Percentiles rank a stretch among this genome's conserved stretches.
Evolutionary conservation across 2,329 filamentous ascomycete species (phyloP).

Genomic region (Trichoderma koningii): DNA sequence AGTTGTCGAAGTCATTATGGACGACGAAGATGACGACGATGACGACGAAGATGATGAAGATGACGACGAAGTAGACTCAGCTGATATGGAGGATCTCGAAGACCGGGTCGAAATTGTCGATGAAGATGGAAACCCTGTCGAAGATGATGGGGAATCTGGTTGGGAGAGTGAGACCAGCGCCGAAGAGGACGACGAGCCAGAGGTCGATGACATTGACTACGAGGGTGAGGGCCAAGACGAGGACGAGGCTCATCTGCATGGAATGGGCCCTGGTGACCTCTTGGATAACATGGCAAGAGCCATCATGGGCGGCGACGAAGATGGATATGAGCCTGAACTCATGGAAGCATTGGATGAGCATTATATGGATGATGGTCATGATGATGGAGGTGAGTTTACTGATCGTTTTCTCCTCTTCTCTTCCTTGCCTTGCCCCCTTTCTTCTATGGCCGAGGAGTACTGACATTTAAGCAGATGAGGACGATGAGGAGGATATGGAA

Average conservation of each 20-base stretch:
- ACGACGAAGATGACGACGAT: slow-evolving; percentile 65
- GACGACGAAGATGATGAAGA: slow-evolving; percentile 62
- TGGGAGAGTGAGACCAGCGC: slow-evolving; percentile 64
- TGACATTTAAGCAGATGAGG: slow-evolving; percentile 43
- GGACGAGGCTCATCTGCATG: slow-evolving; percentile 52
- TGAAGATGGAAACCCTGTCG: slow-evolving; percentile 61
- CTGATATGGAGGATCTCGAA: slow-evolving; percentile 55
- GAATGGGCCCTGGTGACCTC: slow-evolving; percentile 48
- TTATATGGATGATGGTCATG: slow-evolving; percentile 57
- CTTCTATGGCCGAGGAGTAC: background rate
- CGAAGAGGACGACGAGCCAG: slow-evolving; percentile 57
- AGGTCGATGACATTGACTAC: slow-evolving; percentile 56
- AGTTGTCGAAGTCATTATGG: slow-evolving; percentile 77
- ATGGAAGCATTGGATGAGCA: slow-evolving; percentile 54
- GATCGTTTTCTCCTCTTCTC: background rate
- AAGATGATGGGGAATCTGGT: slow-evolving; percentile 61
- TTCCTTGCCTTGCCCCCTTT: slow-evolving; percentile 4
- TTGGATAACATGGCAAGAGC: slow-evolving; percentile 59
- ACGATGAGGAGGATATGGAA: slow-evolving; percentile 69
- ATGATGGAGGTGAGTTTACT: slow-evolving; percentile 56
- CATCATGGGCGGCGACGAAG: slow-evolving; percentile 55
- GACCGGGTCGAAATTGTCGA: slow-evolving; percentile 61
- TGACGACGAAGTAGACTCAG: slow-evolving; percentile 49
- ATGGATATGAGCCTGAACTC: slow-evolving; percentile 55
- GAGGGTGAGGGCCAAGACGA: slow-evolving; percentile 58